phyloP scores from a whole-genome alignment of 305 asterid species.

The Ajuga reptans region DNA sequence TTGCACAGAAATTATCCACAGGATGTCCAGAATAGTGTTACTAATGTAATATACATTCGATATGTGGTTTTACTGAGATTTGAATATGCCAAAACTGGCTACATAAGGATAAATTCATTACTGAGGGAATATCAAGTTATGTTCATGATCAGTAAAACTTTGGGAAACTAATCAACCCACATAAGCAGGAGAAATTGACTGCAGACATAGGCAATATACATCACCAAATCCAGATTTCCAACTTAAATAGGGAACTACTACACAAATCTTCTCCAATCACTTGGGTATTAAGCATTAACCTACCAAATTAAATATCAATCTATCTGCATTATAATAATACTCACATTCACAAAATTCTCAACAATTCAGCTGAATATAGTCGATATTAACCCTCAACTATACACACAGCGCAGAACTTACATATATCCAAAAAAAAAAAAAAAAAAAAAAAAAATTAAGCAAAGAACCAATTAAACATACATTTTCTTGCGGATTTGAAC shows the following conservation, averaged over 20 bases:
- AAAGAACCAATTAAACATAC: constrained; percentile 30
- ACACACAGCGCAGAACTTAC: neutral
- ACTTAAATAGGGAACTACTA: neutral
- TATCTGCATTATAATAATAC: neutral
- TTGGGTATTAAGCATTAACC: neutral
- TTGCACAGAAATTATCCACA: neutral
- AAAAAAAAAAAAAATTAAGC: neutral
- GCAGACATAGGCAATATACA: neutral
- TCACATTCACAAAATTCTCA: neutral
- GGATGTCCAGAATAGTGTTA: neutral
- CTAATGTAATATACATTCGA: neutral
- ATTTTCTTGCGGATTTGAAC: constrained; percentile 77
- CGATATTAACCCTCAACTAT: neutral
- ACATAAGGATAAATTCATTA: neutral
- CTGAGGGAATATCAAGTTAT: neutral
- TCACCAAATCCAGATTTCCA: constrained; percentile 20
- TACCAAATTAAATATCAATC: neutral
- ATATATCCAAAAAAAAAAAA: too few species aligned
- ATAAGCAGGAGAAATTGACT: neutral
- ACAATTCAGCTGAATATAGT: neutral
- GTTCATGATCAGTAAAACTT: neutral
- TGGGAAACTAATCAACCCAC: neutral
- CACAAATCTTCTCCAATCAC: neutral
- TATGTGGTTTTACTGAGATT: neutral
- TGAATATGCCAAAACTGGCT: neutral